phyloP scores from a whole-genome alignment of 306 rosid species.

The Senna tora region DNA sequence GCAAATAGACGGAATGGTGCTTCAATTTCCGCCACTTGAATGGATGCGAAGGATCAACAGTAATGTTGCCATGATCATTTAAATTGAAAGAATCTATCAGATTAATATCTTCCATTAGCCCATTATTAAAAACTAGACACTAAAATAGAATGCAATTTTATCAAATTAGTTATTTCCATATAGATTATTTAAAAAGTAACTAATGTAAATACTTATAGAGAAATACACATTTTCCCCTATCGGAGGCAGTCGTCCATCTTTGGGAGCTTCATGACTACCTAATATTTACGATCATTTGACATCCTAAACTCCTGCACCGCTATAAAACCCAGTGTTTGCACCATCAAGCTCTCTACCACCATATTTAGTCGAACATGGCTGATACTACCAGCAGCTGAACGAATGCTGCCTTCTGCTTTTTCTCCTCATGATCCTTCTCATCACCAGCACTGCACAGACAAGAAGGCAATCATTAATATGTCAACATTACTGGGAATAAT shows the following conservation, averaged over 20 bases:
- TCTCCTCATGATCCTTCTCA: slow-evolving; percentile 64
- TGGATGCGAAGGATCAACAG: background rate
- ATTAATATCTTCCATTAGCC: background rate
- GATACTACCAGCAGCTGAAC: slow-evolving; percentile 70
- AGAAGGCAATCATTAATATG: slow-evolving; percentile 29
- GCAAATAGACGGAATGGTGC: background rate
- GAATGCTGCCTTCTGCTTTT: slow-evolving; percentile 60
- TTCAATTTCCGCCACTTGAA: background rate
- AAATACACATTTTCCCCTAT: slow-evolving; percentile 12
- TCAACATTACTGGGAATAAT: slow-evolving; percentile 8
- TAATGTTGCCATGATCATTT: background rate
- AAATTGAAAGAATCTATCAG: background rate
- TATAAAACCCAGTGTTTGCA: slow-evolving; percentile 37
- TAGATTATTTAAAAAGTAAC: background rate
- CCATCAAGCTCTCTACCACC: slow-evolving; percentile 33
- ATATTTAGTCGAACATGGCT: slow-evolving; percentile 55
- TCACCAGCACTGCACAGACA: slow-evolving; percentile 50
- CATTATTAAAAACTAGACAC: background rate
- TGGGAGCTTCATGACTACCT: slow-evolving; percentile 19
- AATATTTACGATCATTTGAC: slow-evolving; percentile 35
- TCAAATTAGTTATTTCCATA: slow-evolving; percentile 1
- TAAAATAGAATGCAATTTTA: slow-evolving; percentile 10
- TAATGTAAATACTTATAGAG: background rate
- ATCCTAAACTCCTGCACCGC: slow-evolving; percentile 46
- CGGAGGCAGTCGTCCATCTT: background rate